Evolutionary conservation across 805 yeast species (phyloP), one percentile per base, ranked within the genome.

Genomic region (Zygosaccharomyces kombuchaensis): DNA sequence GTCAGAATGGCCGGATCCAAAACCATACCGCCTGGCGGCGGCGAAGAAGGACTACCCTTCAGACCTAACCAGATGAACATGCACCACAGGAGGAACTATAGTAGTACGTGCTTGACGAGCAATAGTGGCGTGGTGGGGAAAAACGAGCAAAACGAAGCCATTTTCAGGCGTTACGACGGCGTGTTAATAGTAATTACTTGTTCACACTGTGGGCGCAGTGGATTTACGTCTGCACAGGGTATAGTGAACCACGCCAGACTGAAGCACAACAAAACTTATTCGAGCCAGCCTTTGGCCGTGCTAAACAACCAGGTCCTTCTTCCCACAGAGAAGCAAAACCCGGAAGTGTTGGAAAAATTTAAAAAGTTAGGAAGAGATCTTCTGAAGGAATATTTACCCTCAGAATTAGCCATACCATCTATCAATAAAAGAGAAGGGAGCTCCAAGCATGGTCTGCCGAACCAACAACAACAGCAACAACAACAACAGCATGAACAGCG

Each of bases 191-290:
- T 80, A 40, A 70, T 86, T 30, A 80, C 79, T 7, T 86, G 95
- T 60, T 77, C 81, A 1, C 76, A 73, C 41, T 86, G 95, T 63
- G 74, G 71, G 9, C 63, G 90, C 43, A 73, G 80, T 34, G 85
- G 84, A 50, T 86, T 86, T 58, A 81, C 87, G 7, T 78, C 85
- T 10, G 87, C 89, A 0, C 93, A 86, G 59, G 93, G 93, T 12
- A 84, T 86, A 54, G 72, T 84, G 30, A 86, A 84, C 60, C 95
- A 86, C 62, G 77, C 84, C 44, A 71, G 93, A 47, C 74, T 83
- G 21, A 84, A 89, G 7, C 95, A 86, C 60, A 68, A 77, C n/a
- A 77, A 75, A 45, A 87, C 81, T 46, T 84, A 76, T 51, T 75
- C 82, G 5, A 78, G 84, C 7, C 91, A 84, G 56, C 88, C 82